Percentiles rank a stretch among this genome's conserved stretches.
Evolutionary conservation across 2,329 filamentous ascomycete species (phyloP).

Genomic region (Cylindrodendrum hubeiense): DNA sequence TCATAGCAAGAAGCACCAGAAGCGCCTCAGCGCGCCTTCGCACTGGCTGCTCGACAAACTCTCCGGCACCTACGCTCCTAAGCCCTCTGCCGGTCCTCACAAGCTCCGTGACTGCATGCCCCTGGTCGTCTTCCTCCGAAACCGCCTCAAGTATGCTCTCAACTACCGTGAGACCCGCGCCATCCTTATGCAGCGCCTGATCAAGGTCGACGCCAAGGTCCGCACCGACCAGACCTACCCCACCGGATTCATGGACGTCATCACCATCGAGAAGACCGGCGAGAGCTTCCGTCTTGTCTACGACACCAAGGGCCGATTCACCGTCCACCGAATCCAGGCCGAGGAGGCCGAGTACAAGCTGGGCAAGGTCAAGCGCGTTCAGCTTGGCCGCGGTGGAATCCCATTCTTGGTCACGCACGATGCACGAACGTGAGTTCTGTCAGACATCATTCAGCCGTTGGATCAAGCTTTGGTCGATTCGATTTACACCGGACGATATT

Average conservation of each 20-base stretch:
- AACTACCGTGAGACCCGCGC: conserved; percentile 98
- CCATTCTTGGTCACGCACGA: conserved; percentile 99
- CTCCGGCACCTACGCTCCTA: conserved; percentile 86
- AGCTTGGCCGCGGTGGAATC: conserved; percentile 99
- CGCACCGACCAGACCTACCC: conserved; percentile 99
- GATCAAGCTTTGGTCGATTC: conserved; percentile 95
- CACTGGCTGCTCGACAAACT: conserved; percentile 99
- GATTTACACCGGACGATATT: conserved; percentile 48
- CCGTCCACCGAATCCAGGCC: conserved; percentile 97
- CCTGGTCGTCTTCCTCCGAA: conserved; percentile 97
- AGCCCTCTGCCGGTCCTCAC: conserved; percentile 88
- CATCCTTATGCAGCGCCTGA: conserved; percentile 99
- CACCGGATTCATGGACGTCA: conserved; percentile 99
- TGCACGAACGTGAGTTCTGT: conserved; percentile 99
- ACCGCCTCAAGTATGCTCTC: conserved; percentile 99
- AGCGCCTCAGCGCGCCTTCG: conserved; percentile 98
- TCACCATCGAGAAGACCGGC: conserved; percentile 99
- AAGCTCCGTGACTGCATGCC: conserved; percentile 99
- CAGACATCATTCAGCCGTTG: conserved; percentile 99
- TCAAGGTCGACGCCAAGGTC: conserved; percentile 99
- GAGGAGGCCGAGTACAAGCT: conserved; percentile 99
- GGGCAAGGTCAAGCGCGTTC: conserved; percentile 99
- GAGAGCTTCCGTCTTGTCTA: conserved; percentile 99
- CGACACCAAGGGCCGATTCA: conserved; percentile 99
- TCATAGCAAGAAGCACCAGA: conserved; percentile 97